These are phyloP conservation scores for Fusarium decemcellulare DNA, from an alignment of 2,329 filamentous ascomycete genomes.

Conservation along the genomic window DNA sequence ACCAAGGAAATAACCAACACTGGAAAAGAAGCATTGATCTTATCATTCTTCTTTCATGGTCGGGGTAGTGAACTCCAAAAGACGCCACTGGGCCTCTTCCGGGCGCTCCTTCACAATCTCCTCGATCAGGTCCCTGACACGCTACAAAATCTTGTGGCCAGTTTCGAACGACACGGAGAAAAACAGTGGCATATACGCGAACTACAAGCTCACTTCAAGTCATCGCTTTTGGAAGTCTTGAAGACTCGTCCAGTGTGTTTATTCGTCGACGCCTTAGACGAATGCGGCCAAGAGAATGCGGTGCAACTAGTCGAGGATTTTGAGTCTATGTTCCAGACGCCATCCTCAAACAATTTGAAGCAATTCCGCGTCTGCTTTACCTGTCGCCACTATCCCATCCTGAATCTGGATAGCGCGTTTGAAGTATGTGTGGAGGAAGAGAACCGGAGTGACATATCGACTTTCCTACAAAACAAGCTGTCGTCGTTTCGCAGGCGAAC, in stretches of 20 bases:
- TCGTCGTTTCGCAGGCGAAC: neutral
- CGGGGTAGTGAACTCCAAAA: conserved; percentile 12
- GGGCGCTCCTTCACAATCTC: conserved; percentile 2
- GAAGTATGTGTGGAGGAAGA: conserved; percentile 49
- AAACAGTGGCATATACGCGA: conserved; percentile 44
- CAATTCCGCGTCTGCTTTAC: conserved; percentile 49
- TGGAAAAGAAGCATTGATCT: conserved; percentile 24
- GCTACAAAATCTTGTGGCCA: no score
- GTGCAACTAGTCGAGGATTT: conserved; percentile 36
- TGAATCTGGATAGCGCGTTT: conserved; percentile 33
- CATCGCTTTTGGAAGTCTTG: conserved; percentile 39
- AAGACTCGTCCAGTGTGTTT: conserved; percentile 39
- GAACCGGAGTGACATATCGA: conserved; percentile 50
- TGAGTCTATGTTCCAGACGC: conserved; percentile 31
- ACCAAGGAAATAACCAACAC: conserved; percentile 17
- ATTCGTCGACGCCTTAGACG: conserved; percentile 55
- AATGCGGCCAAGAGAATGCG: conserved; percentile 47
- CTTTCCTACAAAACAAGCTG: conserved; percentile 21
- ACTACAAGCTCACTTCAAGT: conserved; percentile 37
- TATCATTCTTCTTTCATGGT: conserved; percentile 54
- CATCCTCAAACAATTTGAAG: conserved; percentile 10
- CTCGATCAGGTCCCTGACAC: neutral
- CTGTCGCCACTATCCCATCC: conserved; percentile 51
- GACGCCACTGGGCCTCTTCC: conserved; percentile 4
- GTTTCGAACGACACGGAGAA: conserved; percentile 4